Evolutionary conservation across 2,329 filamentous ascomycete genomes (phyloP).

Genomic region (Macrophomina tecta): DNA sequence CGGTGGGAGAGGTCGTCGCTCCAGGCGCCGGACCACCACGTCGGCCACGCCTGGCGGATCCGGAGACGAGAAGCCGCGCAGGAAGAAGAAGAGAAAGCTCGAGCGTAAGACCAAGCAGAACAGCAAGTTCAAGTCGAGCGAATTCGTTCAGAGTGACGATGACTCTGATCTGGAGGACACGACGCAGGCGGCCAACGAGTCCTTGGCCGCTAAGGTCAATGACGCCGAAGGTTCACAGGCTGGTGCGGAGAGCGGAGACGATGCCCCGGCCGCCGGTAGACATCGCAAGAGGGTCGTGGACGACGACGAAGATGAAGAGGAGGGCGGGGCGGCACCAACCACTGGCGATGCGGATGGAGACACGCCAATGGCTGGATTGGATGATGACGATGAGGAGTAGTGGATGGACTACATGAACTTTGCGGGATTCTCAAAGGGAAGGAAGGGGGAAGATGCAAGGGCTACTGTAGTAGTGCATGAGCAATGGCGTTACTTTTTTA

Average conservation of each 20-base stretch:
- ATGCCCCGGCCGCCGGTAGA: conserved; percentile 17
- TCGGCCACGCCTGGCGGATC: conserved; percentile 49
- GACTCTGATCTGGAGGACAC: conserved; percentile 29
- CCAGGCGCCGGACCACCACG: conserved; percentile 41
- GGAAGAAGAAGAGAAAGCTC: conserved; percentile 66
- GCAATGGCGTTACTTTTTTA: conserved; percentile 14
- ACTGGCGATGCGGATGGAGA: conserved; percentile 24
- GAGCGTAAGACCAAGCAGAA: conserved; percentile 56
- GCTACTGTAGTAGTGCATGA: conserved; percentile 9
- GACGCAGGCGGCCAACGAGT: conserved; percentile 25
- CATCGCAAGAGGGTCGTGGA: conserved; percentile 30
- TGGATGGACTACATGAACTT: background rate
- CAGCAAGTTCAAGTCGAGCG: conserved; percentile 82
- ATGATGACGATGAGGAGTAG: conserved; percentile 17
- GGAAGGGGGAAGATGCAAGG: background rate
- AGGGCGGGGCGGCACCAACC: conserved; percentile 2
- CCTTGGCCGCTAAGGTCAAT: conserved; percentile 27
- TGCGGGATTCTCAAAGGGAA: background rate
- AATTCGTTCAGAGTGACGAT: conserved; percentile 83
- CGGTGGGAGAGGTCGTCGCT: conserved; percentile 37
- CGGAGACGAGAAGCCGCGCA: conserved; percentile 66
- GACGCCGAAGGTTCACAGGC: conserved; percentile 36
- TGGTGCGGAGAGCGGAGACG: conserved; percentile 28
- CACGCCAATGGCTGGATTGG: conserved; percentile 21
- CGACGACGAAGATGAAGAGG: conserved; percentile 31